phyloP scores from a whole-genome alignment of 495 filamentous ascomycete species.

The Aspergillus asperescens region DNA sequence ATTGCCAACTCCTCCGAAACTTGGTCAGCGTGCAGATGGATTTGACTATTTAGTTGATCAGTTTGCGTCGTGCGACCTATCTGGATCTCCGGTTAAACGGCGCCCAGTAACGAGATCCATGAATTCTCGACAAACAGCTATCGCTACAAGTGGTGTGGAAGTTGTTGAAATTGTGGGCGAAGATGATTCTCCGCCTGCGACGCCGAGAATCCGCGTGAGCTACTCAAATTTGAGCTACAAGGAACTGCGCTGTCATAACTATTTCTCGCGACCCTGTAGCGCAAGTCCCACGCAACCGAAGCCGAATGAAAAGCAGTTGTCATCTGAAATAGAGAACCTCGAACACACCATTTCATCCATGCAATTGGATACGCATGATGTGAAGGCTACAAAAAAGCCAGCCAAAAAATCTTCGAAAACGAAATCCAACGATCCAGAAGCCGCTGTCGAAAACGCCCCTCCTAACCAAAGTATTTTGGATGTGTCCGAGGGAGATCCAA shows the following conservation, averaged over 20 bases:
- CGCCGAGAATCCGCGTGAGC: constrained; percentile 17
- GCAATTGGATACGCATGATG: neutral
- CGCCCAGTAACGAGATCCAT: constrained; percentile 18
- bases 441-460: neutral
- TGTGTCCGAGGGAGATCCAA: neutral
- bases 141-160: constrained; percentile 12
- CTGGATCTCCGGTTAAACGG: constrained; percentile 24
- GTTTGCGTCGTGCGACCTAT: constrained; percentile 27
- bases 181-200: constrained; percentile 4
- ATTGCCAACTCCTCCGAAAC: constrained; percentile 10
- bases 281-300: neutral
- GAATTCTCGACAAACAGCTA: constrained; percentile 10
- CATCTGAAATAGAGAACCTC: constrained; percentile 14
- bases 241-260: neutral
- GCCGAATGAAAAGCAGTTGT: neutral
- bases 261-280: constrained; percentile 4
- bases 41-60: constrained; percentile 28
- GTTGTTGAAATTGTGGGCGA: constrained; percentile 13
- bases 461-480: neutral
- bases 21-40: constrained; percentile 9
- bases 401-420: neutral
- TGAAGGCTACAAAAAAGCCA: neutral
- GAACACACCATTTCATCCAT: constrained; percentile 20
- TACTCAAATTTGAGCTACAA: constrained; percentile 19
- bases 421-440: neutral